These are phyloP conservation scores for Gynochthodes officinalis DNA, from an alignment of 257 asterid genomes.

Conservation along the genomic window DNA sequence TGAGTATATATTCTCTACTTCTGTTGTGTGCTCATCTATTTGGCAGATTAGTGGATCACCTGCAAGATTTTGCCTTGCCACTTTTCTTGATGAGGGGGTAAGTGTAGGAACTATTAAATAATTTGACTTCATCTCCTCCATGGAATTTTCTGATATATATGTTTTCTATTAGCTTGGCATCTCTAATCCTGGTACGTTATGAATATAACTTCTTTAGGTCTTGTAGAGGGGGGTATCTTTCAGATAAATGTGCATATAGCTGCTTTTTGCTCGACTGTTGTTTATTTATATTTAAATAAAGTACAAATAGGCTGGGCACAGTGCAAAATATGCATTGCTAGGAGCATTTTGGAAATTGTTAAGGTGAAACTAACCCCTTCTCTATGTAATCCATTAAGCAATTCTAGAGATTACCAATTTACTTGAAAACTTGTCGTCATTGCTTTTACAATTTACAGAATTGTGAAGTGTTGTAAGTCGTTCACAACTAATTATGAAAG, in stretches of 20 bases:
- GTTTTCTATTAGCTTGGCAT: background rate
- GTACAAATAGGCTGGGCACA: background rate
- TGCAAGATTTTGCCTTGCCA: background rate
- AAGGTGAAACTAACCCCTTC: background rate
- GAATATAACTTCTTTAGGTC: background rate
- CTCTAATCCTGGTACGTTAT: background rate
- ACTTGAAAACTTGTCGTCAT: background rate
- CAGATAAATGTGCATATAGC: background rate
- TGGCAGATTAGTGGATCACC: conserved; percentile 9
- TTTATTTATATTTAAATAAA: background rate
- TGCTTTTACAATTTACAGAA: background rate
- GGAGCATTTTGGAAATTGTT: background rate
- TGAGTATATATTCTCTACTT: background rate
- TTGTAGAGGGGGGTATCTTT: background rate
- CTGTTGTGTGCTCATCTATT: background rate
- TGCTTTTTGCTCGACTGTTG: background rate
- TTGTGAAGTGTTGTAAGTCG: background rate
- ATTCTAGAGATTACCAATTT: conserved; percentile 1
- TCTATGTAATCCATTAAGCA: background rate
- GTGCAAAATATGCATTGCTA: background rate
- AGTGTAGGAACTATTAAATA: background rate
- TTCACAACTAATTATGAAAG: background rate
- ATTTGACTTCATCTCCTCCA: background rate
- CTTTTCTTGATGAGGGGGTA: conserved; percentile 7
- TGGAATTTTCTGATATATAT: background rate